These are phyloP conservation scores for Glycyrrhiza uralensis DNA, from an alignment of 306 rosid genomes.

Conservation along the genomic window DNA sequence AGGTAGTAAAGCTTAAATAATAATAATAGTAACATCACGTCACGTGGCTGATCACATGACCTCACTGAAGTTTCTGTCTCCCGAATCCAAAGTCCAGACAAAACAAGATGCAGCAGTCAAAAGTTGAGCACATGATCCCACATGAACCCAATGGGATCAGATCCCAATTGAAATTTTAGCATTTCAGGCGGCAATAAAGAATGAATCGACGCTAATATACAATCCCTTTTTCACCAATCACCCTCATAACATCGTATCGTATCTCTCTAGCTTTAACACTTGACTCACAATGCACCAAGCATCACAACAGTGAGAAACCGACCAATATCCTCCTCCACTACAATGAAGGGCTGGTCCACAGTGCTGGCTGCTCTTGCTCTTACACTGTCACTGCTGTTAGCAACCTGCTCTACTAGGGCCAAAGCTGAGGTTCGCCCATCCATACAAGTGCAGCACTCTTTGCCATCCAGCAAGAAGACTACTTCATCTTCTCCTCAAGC, in stretches of 20 bases:
- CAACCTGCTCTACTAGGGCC: conserved; percentile 28
- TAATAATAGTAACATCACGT: conserved; percentile 26
- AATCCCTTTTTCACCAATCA: not conserved
- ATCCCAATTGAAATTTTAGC: conserved; percentile 40
- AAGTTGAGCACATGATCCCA: conserved; percentile 61
- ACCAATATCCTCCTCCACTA: conserved; percentile 10
- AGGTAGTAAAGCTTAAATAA: conserved; percentile 17
- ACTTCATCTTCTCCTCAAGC: conserved; percentile 39
- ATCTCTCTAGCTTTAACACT: conserved; percentile 21
- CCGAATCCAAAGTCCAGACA: conserved; percentile 33
- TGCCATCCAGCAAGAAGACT: conserved; percentile 24
- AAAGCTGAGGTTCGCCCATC: conserved; percentile 30
- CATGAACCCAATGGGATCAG: conserved; percentile 54
- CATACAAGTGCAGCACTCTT: conserved; percentile 26
- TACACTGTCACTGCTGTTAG: conserved; percentile 37
- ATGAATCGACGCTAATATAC: conserved; percentile 17
- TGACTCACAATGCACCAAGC: conserved; percentile 31
- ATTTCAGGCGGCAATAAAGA: conserved; percentile 20
- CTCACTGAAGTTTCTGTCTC: conserved; percentile 35
- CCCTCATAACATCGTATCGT: not conserved
- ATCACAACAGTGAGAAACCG: conserved; percentile 3
- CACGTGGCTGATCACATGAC: conserved; percentile 68
- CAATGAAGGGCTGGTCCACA: conserved; percentile 54
- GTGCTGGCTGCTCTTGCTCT: conserved; percentile 49
- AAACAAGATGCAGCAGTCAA: conserved; percentile 28